phyloP scores from a whole-genome alignment of 2,329 filamentous ascomycete species.

The Pseudocercospora musae region DNA sequence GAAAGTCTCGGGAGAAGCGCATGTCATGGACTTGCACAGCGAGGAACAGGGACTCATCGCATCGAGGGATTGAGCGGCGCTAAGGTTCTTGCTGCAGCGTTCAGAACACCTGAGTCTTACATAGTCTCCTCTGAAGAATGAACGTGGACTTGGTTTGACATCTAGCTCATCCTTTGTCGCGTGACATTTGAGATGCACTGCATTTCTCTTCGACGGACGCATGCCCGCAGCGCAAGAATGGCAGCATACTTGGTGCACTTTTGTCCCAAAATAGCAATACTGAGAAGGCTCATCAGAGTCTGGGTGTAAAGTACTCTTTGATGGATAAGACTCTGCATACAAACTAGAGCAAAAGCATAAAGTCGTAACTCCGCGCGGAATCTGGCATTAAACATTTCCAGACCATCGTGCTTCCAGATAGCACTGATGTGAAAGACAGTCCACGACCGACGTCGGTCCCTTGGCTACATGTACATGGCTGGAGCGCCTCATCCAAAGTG shows the following conservation, averaged over 20 bases:
- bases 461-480: neutral
- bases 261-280: neutral
- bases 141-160: neutral
- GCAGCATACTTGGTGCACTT: no score
- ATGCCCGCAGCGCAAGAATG: no score
- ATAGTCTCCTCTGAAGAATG: neutral
- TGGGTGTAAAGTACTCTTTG: neutral
- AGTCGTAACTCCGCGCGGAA: neutral
- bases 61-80: neutral
- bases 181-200: neutral
- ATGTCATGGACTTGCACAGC: neutral
- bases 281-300: neutral
- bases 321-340: neutral
- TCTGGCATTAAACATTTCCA: neutral
- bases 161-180: neutral
- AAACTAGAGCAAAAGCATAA: neutral
- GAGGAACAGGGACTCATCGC: neutral
- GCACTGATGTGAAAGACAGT: neutral
- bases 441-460: neutral
- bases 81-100: neutral
- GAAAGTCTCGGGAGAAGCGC: neutral
- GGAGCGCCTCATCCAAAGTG: neutral
- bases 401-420: neutral
- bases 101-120: neutral
- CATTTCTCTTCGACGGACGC: no score